phyloP scores from a whole-genome alignment of 306 rosid genomes.

The Betula pendula region DNA sequence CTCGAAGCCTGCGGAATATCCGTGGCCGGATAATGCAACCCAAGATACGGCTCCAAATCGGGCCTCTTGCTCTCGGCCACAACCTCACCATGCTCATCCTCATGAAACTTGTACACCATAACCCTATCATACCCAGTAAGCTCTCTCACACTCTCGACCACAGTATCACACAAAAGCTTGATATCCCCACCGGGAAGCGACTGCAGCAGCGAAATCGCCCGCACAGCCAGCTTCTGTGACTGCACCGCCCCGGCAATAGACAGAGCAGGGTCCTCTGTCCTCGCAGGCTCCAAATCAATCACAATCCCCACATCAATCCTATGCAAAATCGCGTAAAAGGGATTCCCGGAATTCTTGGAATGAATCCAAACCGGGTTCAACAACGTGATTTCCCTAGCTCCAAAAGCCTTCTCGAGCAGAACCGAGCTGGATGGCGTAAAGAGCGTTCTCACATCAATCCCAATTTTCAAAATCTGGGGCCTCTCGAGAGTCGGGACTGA shows the following conservation, averaged over 20 bases:
- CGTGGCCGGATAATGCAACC: slow-evolving; percentile 93
- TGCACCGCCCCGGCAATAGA: slow-evolving; percentile 98
- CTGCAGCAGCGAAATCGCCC: slow-evolving; percentile 86
- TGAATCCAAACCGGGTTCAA: slow-evolving; percentile 93
- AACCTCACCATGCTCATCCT: slow-evolving; percentile 98
- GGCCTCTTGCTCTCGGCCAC: slow-evolving; percentile 81
- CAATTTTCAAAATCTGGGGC: slow-evolving; percentile 40
- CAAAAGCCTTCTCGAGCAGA: slow-evolving; percentile 74
- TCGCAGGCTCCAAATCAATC: slow-evolving; percentile 88
- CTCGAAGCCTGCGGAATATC: slow-evolving; percentile 98
- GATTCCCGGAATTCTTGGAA: slow-evolving; percentile 66
- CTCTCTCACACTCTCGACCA: slow-evolving; percentile 78
- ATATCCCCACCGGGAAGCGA: slow-evolving; percentile 87
- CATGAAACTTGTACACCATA: slow-evolving; percentile 97
- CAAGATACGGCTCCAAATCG: slow-evolving; percentile 88
- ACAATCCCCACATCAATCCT: slow-evolving; percentile 85
- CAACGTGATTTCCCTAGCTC: slow-evolving; percentile 81
- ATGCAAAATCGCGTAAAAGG: slow-evolving; percentile 93
- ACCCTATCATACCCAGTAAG: slow-evolving; percentile 89
- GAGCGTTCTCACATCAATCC: slow-evolving; percentile 65
- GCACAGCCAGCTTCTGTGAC: slow-evolving; percentile 89
- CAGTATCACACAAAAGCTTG: slow-evolving; percentile 72
- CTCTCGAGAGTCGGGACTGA: slow-evolving; percentile 67
- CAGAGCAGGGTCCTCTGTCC: slow-evolving; percentile 87
- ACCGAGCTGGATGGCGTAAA: slow-evolving; percentile 50